These are phyloP conservation scores for Brettanomyces bruxellensis DNA, from an alignment of 805 yeast genomes.

Conservation along the genomic window DNA sequence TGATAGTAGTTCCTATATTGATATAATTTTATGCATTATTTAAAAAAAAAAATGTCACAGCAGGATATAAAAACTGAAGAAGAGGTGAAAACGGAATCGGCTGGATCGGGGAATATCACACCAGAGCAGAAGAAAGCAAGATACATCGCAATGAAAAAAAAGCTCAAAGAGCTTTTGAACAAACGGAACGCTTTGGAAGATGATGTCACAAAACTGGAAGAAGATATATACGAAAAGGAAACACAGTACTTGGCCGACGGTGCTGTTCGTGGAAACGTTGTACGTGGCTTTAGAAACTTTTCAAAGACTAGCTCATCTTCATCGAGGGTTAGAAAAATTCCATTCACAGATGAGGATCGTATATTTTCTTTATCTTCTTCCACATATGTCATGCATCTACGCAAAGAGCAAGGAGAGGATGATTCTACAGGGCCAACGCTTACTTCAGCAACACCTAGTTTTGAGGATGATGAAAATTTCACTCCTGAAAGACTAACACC, in stretches of 20 bases:
- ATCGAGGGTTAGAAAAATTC: slow-evolving; percentile 36
- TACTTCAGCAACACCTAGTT: slow-evolving; percentile 8
- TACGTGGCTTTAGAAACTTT: slow-evolving; percentile 85
- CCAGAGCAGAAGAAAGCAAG: slow-evolving; percentile 12
- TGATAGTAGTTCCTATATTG: too few relatives aligned
- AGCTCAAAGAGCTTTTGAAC: slow-evolving; percentile 53
- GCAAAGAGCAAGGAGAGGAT: slow-evolving; percentile 30
- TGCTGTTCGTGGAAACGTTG: slow-evolving; percentile 61
- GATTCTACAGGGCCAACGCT: slow-evolving; percentile 5
- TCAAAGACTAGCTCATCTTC: slow-evolving; percentile 32
- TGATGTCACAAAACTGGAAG: slow-evolving; percentile 58
- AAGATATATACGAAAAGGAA: slow-evolving; percentile 70
- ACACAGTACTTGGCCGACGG: slow-evolving; percentile 69
- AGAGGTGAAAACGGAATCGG: slow-evolving; percentile 12
- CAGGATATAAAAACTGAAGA: neutral
- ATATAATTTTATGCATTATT: too few relatives aligned
- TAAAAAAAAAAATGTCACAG: neutral
- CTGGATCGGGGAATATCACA: too few relatives aligned
- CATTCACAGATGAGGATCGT: slow-evolving; percentile 66
- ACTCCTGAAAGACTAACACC: neutral
- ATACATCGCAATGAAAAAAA: slow-evolving; percentile 59
- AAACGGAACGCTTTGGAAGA: slow-evolving; percentile 60
- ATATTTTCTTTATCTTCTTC: slow-evolving; percentile 72
- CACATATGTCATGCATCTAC: slow-evolving; percentile 54
- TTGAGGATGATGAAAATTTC: slow-evolving; percentile 2